Base-by-base conservation (phyloP, 345 rosid species). In the Pistacia atlantica region DNA sequence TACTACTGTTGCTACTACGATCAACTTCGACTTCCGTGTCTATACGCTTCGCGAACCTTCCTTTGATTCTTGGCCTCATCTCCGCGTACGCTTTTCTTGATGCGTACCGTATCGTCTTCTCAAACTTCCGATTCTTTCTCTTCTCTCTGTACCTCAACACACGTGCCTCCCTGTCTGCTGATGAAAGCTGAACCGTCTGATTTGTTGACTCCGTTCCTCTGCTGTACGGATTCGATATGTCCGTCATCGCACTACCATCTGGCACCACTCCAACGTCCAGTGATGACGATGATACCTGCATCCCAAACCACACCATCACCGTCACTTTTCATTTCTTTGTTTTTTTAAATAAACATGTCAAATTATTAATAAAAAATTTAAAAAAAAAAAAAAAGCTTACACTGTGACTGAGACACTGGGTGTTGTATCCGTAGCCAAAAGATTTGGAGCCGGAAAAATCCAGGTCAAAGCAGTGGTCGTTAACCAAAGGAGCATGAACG, bases 141-240 rank as follows among this genome's bases (percentile, higher is more conserved):
- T 97, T 97, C 88, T 94, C 99, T 68, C 97, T 90, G 90, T 97
- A 97, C 92, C 99, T 92, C 83, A 91, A 66, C 18, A 97, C 99
- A 78, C 97, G 88, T 5, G 94, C 98, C 71, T 92, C 99, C 80
- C 99, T 82, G 76, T 97, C 99, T 3, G 83, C 90, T 4, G 94
- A 82, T 13, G 99, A 88, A 10, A 91, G 79, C 78, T 88, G 95
- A 13, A 84, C 82, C 76, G 89, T 84, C 84, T 79, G 90, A 67
- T 71, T 80, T 25, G 77, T 78, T 4, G 90, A 77, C 56, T 93
- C 97, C 3, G 56, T 35, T 31, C 88, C 91, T 22, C 76, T 82
- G 5, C 83, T 68, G 87, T 77, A 87, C 11, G 90, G 79, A 63
- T 89, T 89, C 8, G 98, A 89, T 64, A 90, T 76, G 77, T 96